Evolutionary conservation across 345 rosid genomes (phyloP).

Genomic region (Conringia planisiliqua): DNA sequence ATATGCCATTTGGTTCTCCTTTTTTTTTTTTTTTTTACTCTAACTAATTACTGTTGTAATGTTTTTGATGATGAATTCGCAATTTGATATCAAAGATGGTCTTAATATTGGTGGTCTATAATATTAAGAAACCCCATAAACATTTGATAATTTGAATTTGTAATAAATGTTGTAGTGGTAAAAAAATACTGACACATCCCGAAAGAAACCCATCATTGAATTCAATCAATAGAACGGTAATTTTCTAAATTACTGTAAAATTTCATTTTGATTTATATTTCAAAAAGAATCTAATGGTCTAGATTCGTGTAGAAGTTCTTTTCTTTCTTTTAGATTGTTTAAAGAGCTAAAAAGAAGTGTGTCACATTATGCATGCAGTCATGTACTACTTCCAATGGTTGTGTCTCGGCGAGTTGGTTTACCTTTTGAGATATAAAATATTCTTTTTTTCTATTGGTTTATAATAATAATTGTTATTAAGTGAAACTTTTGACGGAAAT

Average conservation of each 20-base stretch:
- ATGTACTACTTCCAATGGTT: constrained; percentile 15
- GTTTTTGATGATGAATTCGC: not conserved
- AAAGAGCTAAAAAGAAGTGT: constrained; percentile 16
- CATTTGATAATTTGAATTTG: not conserved
- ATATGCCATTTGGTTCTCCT: not conserved
- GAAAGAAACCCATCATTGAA: not conserved
- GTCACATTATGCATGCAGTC: constrained; percentile 31
- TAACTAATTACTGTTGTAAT: not conserved
- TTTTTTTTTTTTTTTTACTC: too few relatives aligned
- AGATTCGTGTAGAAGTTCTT: constrained; percentile 14
- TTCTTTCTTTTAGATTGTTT: not conserved
- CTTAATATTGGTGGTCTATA: not conserved
- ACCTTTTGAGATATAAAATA: not conserved
- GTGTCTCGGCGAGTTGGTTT: constrained; percentile 26
- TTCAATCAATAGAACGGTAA: not conserved
- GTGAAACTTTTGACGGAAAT: not conserved
- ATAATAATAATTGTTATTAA: not conserved
- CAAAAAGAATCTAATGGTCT: not conserved
- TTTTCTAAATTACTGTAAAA: not conserved
- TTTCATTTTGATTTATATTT: not conserved
- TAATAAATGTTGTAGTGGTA: not conserved
- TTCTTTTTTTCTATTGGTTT: not conserved
- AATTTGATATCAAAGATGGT: not conserved
- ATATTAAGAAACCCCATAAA: not conserved
- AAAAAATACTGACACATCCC: not conserved